phyloP scores from a whole-genome alignment of 345 rosid species.

The Rubroshorea leprosula region DNA sequence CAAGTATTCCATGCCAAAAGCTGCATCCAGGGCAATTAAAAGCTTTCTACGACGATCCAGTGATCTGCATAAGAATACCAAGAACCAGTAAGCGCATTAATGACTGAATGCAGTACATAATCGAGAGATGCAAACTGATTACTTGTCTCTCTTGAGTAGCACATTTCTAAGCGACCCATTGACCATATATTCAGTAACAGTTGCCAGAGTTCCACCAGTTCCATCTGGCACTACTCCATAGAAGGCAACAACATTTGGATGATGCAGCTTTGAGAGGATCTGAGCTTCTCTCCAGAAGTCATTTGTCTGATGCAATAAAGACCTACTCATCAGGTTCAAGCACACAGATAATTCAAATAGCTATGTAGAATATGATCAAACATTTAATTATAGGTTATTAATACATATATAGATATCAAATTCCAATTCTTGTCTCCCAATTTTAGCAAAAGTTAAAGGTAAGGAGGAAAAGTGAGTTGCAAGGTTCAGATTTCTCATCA shows the following conservation, averaged over 20 bases:
- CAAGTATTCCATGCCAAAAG: conserved; percentile 80
- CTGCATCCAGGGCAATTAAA: conserved; percentile 67
- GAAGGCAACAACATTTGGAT: conserved; percentile 72
- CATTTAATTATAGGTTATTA: conserved; percentile 6
- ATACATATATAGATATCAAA: neutral
- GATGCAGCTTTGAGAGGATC: conserved; percentile 69
- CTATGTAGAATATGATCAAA: too few relatives aligned
- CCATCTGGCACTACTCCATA: conserved; percentile 75
- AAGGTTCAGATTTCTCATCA: too few relatives aligned
- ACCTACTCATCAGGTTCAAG: conserved; percentile 9
- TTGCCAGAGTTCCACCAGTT: conserved; percentile 61
- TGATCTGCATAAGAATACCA: conserved; percentile 31
- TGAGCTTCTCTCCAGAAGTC: conserved; percentile 84
- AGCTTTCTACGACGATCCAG: conserved; percentile 48
- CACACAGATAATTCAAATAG: neutral
- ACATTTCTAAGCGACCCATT: conserved; percentile 73
- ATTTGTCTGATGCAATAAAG: conserved; percentile 35
- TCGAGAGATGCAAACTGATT: conserved; percentile 5
- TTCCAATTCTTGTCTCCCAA: neutral
- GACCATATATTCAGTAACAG: conserved; percentile 71
- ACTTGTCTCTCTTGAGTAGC: conserved; percentile 57
- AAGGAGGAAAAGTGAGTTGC: too few relatives aligned
- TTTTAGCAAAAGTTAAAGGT: neutral
- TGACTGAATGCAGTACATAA: conserved; percentile 1
- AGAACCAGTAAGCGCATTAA: conserved; percentile 3